These are phyloP conservation scores for Glutinoglossum americanum DNA, from an alignment of 495 filamentous ascomycete species.

Conservation along the genomic window DNA sequence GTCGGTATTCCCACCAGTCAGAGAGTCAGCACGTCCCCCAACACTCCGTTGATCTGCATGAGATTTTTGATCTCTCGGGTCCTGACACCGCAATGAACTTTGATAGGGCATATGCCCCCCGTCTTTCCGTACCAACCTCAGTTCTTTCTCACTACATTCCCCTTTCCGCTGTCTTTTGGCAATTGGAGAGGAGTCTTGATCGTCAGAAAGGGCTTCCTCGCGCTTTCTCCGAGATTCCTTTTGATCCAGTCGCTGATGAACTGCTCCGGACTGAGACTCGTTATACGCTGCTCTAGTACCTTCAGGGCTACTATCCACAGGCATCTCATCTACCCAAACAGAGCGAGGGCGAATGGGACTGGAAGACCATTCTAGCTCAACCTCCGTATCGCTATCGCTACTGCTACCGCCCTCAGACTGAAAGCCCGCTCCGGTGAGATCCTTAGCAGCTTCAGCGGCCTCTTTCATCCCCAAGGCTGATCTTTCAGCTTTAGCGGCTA, in stretches of 20 bases:
- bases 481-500: constrained; percentile 8
- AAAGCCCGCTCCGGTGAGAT: background rate
- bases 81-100: background rate
- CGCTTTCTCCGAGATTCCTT: background rate
- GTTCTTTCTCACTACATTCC: background rate
- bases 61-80: background rate
- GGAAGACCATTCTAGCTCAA: background rate
- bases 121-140: background rate
- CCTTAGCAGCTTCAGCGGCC: background rate
- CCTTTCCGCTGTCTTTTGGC: background rate
- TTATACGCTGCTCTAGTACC: background rate
- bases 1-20: background rate
- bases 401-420: background rate
- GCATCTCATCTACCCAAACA: constrained; percentile 3
- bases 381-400: background rate
- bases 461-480: background rate
- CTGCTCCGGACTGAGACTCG: background rate
- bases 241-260: background rate
- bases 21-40: background rate
- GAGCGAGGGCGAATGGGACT: background rate
- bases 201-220: constrained; percentile 4
- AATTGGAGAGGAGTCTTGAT: background rate
- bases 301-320: constrained; percentile 10
- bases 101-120: background rate
- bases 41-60: background rate